Evolutionary conservation across 768 basidiomycete genomes (phyloP), one percentile per base, ranked within the genome.

Genomic region (Daedalea quercina): DNA sequence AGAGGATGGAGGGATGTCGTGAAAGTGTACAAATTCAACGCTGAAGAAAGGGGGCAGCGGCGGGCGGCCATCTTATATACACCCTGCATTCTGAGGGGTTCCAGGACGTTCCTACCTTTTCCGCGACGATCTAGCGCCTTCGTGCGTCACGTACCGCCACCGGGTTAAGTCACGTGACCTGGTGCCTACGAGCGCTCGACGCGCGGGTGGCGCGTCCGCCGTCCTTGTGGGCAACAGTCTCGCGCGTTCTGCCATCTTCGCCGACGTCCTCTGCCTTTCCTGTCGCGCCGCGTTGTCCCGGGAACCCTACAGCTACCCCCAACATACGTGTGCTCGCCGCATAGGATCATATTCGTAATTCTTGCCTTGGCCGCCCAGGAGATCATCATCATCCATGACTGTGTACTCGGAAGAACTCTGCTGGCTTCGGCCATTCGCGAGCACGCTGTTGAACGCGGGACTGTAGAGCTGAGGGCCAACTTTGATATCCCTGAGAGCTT

Each of bases 71-170:
- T 56, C 55, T 60, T 65, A 65, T 57, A 60, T 60, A 54, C 47
- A 26, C 31, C 34, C 31, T 52, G 22, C 53, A 49, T 65, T 65
- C 64, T 56, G 57, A 53, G 26, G 17, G 19, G 48, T 69, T 69
- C 68, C 56, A 63, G 65, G 54, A 56, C 31, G 47, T 60, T 60
- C 60, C 40, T 31, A 35, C 42, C 53, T 54, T 50, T 52, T 60
- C 57, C 54, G 54, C 52, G 50, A 50, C 56, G 51, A 50, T 60
- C 60, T 53, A 58, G 56, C 42, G 28, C 45, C 35, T 60, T 56
- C 60, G 49, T 55, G 52, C 49, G 52, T 56, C 52, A 58, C 51
- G 54, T 53, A 46, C 46, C 7, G 46, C 46, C 50, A 48, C 50
- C 44, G 17, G 0, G 25, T n/a, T 20, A 42, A 44, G 51, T 52